Evolutionary conservation across 129 eudicot genomes (phyloP), one percentile per base, ranked within the genome.

Genomic region (Saussurea involucrata): DNA sequence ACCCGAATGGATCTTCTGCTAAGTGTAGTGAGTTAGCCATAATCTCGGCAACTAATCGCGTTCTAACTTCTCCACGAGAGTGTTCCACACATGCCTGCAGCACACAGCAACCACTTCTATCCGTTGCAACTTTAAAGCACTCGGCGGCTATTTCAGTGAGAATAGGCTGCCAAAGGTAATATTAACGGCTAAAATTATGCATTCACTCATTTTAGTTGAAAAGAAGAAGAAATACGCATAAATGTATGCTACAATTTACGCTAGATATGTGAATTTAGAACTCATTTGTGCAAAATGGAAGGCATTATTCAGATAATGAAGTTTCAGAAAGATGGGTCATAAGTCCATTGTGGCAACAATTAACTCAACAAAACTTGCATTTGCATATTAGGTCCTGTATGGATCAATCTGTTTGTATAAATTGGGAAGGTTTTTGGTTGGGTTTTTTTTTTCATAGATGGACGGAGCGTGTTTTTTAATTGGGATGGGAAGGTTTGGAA

Each of bases 1-100:
- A 92, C 97, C 97, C 97, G n/a, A 83, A 92, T 64, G 92, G 92
- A 85, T 92, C 90, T 77, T 85, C 90, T 8, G 97, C 87, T 44
- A 92, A 81, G 37, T 71, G 87, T 20, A 83, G 15, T 34, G 97
- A 83, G 12, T 78, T 77, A 25, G 82, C 73, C 64, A 89, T 13
- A 58, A 89, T 83, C 32, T 77, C 81, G 28, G 84, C 12, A 28
- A 92, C 78, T 5, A 92, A 31, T n/a, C 76, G 86, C 7, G 74
- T 65, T 82, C 86, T 81, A 37, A 68, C 76, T 77, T 82, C 84
- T 58, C 92, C 89, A 9, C 66, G 68, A 32, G 95, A 68, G 57
- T 77, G 68, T 31, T 87, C 95, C 22, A 92, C 81, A 81, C 92
- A 92, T 5, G 83, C 73, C 72, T 89, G 97, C 22, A 92, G 71